Evolutionary conservation across 2,329 filamentous ascomycete species (phyloP).

Genomic region (Fusarium algeriense): DNA sequence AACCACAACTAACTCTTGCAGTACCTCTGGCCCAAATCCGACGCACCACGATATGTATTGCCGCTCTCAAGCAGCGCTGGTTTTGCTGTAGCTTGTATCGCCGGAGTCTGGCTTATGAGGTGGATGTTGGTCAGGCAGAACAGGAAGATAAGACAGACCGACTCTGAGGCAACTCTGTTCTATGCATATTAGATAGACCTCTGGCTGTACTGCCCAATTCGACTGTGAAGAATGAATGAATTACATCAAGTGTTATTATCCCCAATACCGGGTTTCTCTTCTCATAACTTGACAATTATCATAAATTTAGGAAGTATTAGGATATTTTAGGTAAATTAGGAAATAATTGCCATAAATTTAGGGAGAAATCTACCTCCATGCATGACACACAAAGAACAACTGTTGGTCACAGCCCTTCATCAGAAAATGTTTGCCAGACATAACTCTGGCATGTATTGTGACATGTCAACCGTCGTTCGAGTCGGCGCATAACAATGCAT

Average conservation of each 20-base stretch:
- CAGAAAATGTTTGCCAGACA: constrained; percentile 25
- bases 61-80: constrained; percentile 39
- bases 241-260: no score
- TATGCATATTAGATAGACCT: constrained; percentile 33
- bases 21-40: constrained; percentile 40
- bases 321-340: no score
- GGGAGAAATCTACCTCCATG: no score
- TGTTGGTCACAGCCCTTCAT: not conserved
- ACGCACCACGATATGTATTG: constrained; percentile 39
- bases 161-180: constrained; percentile 42
- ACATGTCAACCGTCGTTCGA: not conserved
- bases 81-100: constrained; percentile 52
- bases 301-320: no score
- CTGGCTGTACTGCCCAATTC: no score
- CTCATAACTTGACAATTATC: no score
- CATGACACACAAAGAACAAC: no score
- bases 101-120: constrained; percentile 45
- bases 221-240: no score
- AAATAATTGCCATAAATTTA: no score
- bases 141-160: constrained; percentile 43
- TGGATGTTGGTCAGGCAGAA: constrained; percentile 47
- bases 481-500: no score
- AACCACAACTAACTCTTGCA: not conserved
- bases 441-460: constrained; percentile 32
- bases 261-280: no score